Evolutionary conservation across 768 basidiomycete species (phyloP).

Genomic region (Pleurotus citrinopileatus): DNA sequence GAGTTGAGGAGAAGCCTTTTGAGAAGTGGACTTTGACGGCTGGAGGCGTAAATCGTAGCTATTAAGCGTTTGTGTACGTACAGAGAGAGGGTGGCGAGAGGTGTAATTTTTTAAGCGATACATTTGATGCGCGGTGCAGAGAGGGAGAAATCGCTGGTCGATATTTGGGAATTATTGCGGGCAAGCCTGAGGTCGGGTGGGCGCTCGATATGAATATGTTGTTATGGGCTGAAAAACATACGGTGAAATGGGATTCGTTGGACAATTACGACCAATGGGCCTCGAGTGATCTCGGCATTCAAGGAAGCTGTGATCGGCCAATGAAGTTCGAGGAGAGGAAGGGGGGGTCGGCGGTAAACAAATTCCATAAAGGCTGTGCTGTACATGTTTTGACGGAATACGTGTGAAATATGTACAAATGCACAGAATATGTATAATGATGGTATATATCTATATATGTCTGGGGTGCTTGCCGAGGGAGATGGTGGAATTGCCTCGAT

Average conservation of each 20-base stretch:
- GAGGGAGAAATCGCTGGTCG: no score
- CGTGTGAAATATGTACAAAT: no score
- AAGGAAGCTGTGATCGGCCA: not conserved
- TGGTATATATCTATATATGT: no score
- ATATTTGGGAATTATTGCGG: not conserved
- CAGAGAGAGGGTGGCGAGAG: not conserved
- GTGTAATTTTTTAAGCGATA: not conserved
- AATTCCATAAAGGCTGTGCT: constrained; percentile 7
- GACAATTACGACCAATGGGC: constrained; percentile 2
- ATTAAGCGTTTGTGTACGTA: not conserved
- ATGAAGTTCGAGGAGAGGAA: not conserved
- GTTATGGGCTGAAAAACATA: not conserved
- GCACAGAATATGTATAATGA: no score
- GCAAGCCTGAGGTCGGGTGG: not conserved
- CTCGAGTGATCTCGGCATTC: not conserved
- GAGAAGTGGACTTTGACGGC: constrained; percentile 43
- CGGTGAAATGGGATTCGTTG: not conserved
- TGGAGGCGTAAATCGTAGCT: constrained; percentile 9
- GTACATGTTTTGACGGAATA: not conserved
- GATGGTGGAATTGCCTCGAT: not conserved
- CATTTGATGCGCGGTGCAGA: no score
- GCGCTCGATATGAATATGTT: not conserved
- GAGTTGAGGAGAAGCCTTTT: constrained; percentile 64
- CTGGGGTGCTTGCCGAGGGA: constrained; percentile 8
- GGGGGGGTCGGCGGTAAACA: not conserved